phyloP scores from a whole-genome alignment of 192 early-diverging fungal species.

The Entomortierella parvispora region DNA sequence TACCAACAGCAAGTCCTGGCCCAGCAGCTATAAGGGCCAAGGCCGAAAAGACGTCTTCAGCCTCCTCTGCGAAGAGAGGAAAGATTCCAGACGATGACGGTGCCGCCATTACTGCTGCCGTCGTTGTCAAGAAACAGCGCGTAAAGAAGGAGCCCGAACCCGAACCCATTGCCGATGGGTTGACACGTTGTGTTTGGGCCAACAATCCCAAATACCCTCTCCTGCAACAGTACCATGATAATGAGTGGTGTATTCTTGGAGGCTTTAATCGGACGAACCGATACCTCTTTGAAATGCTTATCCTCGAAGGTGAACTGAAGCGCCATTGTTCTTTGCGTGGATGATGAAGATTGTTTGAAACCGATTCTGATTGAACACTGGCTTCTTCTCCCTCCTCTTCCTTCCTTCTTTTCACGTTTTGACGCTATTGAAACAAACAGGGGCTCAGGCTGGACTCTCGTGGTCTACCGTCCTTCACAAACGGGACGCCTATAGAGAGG shows the following conservation, averaged over 20 bases:
- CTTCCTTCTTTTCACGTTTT: not conserved
- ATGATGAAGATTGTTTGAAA: no score
- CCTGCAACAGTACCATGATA: constrained; percentile 42
- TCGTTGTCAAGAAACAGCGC: constrained; percentile 3
- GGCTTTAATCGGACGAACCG: constrained; percentile 45
- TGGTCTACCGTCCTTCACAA: constrained; percentile 48
- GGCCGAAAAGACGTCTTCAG: no score
- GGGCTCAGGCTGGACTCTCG: constrained; percentile 46
- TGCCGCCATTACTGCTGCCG: not conserved
- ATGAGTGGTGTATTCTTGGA: constrained; percentile 31
- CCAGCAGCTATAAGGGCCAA: no score
- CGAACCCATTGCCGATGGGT: constrained; percentile 19
- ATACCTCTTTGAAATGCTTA: constrained; percentile 49
- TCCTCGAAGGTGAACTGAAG: constrained; percentile 30
- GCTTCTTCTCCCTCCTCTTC: not conserved
- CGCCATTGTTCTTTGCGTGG: no score
- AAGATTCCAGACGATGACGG: not conserved
- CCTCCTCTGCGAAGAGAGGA: no score
- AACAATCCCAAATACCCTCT: constrained; percentile 25
- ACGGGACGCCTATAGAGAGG: constrained; percentile 40
- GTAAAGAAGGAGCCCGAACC: not conserved
- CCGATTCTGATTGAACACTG: not conserved
- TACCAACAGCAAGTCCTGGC: no score
- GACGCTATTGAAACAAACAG: not conserved
- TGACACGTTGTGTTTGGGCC: constrained; percentile 33